Evolutionary conservation across 768 basidiomycete species (phyloP), one percentile per base, ranked within the genome.

Genomic region (Mycena capillaripes): DNA sequence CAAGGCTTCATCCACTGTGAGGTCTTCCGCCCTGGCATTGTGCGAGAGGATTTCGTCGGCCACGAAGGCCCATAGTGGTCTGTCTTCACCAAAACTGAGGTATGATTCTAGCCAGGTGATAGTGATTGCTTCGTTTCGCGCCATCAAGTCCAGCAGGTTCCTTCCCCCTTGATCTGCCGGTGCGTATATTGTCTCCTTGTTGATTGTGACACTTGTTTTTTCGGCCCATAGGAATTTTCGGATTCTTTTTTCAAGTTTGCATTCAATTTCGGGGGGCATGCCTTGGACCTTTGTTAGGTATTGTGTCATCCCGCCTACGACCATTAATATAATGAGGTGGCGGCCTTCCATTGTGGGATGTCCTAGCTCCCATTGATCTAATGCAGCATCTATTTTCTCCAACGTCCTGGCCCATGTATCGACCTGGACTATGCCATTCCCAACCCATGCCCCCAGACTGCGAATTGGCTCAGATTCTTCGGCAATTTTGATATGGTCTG

Each of bases 181-280:
- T 16, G 25, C n/a, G 9, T 64, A 44, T 0, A 77, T 46, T 5
- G 36, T 53, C 4, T 50, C 73, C 7, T 59, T 40, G 14, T 19
- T 4, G n/a, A 50, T 23, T 4, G 21, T 50, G 6, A 23, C 48
- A 19, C 9, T 2, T 70, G 50, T 11, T n/a, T n/a, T n/a, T n/a
- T n/a, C n/a, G n/a, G n/a, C n/a, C n/a, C n/a, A n/a, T n/a, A n/a
- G n/a, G n/a, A 76, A 76, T 14, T 63, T 38, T 11, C 65, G 0
- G 0, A 65, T 69, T 2, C 23, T 0, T 36, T 38, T 56, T 0
- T 69, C 72, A 0, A 76, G 30, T 17, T 7, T 60, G 6, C 0
- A 8, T 6, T 70, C 72, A 0, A 79, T 66, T 0, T 46, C 11
- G 6, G 56, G 53, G 0, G 77, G 78, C 78, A 79, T 79, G 0